Base-by-base conservation (phyloP, 2,329 filamentous ascomycete species). In the Clarireedia hainanense region DNA sequence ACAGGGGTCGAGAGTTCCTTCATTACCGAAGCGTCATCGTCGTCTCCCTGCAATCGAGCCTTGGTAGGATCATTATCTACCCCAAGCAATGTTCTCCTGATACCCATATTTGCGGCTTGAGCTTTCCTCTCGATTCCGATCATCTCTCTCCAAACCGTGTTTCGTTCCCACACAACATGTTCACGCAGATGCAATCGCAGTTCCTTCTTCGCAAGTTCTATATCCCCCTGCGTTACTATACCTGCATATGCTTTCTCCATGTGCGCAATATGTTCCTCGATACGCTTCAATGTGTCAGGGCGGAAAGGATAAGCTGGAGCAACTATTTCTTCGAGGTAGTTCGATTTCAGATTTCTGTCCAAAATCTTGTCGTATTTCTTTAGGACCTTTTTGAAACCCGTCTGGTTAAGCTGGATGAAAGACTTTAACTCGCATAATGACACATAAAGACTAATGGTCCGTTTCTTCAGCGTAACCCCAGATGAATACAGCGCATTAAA, bases 331-430 rank as follows among this genome's bases (percentile, higher is more conserved):
- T 82, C 79, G 71, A 96, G 83, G 70, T 96, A 99, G 47, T 79
- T 75, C 14, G 81, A 76, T 62, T 92, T 91, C 55, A 97, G 76
- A 64, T 85, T 85, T 61, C 86, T 85, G 71, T 96, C 87, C 57
- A 96, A 74, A 56, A 88, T 97, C 76, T 99, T 99, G 78, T 99
- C 94, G 68, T 94, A 99, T 72, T 99, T 99, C 74, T 99, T 99
- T 63, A 97, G 75, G 0, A 95, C 91, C 73, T 99, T 99, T 67
- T 86, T 83, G 73, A 99, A 99, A 12, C 94, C 94, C 0, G 94
- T 99, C 73, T 88, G 88, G 77, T 99, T 99, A 60, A 99, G 82
- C 74, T 97, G 92, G 55, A 91, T 85, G 68, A 91, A 99, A 2
- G 92, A 97, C 69, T 96, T 95, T 66, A 99, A 81, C 71, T 96